Conservation (phyloP, 2,329 filamentous ascomycete species). For the Passalora sequoiae region DNA sequence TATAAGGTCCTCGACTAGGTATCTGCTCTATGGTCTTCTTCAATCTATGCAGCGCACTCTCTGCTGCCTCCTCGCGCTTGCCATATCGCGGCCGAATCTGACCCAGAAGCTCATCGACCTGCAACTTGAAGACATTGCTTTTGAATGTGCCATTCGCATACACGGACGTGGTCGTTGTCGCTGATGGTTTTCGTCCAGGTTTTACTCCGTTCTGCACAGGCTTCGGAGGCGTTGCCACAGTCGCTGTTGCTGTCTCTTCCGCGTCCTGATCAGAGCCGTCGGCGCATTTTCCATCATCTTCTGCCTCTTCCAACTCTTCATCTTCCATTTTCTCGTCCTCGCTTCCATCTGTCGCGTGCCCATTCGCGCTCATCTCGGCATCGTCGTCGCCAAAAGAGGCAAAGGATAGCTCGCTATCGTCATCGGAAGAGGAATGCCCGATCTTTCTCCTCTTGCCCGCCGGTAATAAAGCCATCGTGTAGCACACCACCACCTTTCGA, state of each 20-base stretch:
- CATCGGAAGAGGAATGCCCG: slow-evolving; percentile 29
- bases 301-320: slow-evolving; percentile 14
- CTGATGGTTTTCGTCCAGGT: slow-evolving; percentile 1
- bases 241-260: slow-evolving; percentile 9
- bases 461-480: too few relatives aligned
- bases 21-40: slow-evolving; percentile 55
- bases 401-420: slow-evolving; percentile 30
- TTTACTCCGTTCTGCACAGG: neutral
- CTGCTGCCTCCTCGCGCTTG: slow-evolving; percentile 50
- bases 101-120: slow-evolving; percentile 58
- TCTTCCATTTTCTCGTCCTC: slow-evolving; percentile 15
- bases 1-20: slow-evolving; percentile 45
- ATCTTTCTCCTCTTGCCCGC: slow-evolving; percentile 33
- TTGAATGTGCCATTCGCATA: slow-evolving; percentile 56
- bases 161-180: slow-evolving; percentile 35
- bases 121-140: slow-evolving; percentile 62
- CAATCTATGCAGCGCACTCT: slow-evolving; percentile 51
- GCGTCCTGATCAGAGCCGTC: slow-evolving; percentile 15
- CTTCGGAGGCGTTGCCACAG: slow-evolving; percentile 6
- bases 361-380: slow-evolving; percentile 3
- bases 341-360: neutral
- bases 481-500: too few relatives aligned
- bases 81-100: slow-evolving; percentile 56
- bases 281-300: slow-evolving; percentile 10
- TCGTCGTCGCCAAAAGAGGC: slow-evolving; percentile 30